Percentiles rank a stretch among this genome's conserved stretches.
Evolutionary conservation across 2,329 filamentous ascomycete genomes (phyloP).

Genomic region (Myriosclerotinia curreyana): DNA sequence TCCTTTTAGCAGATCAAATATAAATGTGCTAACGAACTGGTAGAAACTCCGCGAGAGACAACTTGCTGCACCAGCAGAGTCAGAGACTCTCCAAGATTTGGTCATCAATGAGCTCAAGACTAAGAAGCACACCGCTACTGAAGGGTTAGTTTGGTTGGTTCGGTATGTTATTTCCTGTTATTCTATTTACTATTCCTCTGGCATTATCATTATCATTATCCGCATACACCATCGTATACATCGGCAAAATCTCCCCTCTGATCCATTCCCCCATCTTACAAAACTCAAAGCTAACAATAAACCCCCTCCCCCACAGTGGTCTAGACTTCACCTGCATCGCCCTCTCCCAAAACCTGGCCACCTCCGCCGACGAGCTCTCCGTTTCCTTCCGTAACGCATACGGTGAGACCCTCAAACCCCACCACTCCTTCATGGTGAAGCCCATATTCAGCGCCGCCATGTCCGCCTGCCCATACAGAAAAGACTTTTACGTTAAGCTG

Average conservation of each 20-base stretch:
- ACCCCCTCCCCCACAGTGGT: constrained; percentile 53
- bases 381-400: constrained; percentile 87
- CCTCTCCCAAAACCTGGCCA: constrained; percentile 71
- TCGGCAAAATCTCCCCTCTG: not conserved
- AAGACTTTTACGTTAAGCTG: constrained; percentile 89
- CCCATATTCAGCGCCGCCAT: constrained; percentile 91
- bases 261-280: too few relatives aligned
- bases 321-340: constrained; percentile 91
- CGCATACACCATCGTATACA: not conserved
- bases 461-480: constrained; percentile 87
- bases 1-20: not conserved
- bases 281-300: not conserved
- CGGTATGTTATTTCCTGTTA: constrained; percentile 63
- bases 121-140: constrained; percentile 83
- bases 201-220: constrained; percentile 5
- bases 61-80: constrained; percentile 71
- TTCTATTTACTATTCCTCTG: not conserved
- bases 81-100: constrained; percentile 81
- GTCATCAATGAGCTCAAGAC: constrained; percentile 82
- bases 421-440: constrained; percentile 88
- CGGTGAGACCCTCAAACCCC: constrained; percentile 79
- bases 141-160: constrained; percentile 86
- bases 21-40: constrained; percentile 18
- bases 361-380: constrained; percentile 70
- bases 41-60: constrained; percentile 89